Base-by-base conservation (phyloP, 768 basidiomycete species). In the Lentinus tigrinus region DNA sequence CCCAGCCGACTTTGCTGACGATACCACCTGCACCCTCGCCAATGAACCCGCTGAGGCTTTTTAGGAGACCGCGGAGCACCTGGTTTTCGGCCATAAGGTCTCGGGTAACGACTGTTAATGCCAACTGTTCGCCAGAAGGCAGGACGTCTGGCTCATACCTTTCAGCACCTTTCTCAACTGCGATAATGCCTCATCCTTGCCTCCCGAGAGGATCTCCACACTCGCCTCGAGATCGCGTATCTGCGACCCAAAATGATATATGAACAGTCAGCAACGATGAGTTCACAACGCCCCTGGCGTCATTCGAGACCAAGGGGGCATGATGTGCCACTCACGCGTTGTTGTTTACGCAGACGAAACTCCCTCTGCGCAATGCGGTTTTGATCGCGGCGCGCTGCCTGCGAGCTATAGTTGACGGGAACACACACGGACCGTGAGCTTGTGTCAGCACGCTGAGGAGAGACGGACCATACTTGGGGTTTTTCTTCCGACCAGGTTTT, bases 221-320 rank as follows among this genome's bases (percentile, higher is more conserved):
- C 91, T 85, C 19, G 94, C 94, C 75, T 97, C 95, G 37, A 97
- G 84, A 74, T 97, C 95, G 21, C 94, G 91, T 72, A 97, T 95
- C 92, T 97, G 48, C 39, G 27, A 46, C 54, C 19, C 52, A 37
- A 46, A 44, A 61, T 54, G 36, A 28, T 31, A 58, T 50, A 19
- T 43, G 26, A 40, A 59, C 54, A 56, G 54, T 49, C 36, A 47
- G 47, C 37, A n/a, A 38, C 39, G 7, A 31, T 31, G 31, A 31
- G 31, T 31, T 6, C 31, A 31, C 31, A 21, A 31, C 19, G 10
- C 10, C 16, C 10, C n/a, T 17, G 51, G 37, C 50, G 23, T 21
- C 24, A 38, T 28, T 17, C 34, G 38, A 47, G 42, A 31, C 9
- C 21, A 27, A 52, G 34, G 34, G 21, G 6, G 49, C 31, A 31